These are phyloP conservation scores for Nepenthes gracilis DNA, from an alignment of 148 eudicot species.

Conservation along the genomic window DNA sequence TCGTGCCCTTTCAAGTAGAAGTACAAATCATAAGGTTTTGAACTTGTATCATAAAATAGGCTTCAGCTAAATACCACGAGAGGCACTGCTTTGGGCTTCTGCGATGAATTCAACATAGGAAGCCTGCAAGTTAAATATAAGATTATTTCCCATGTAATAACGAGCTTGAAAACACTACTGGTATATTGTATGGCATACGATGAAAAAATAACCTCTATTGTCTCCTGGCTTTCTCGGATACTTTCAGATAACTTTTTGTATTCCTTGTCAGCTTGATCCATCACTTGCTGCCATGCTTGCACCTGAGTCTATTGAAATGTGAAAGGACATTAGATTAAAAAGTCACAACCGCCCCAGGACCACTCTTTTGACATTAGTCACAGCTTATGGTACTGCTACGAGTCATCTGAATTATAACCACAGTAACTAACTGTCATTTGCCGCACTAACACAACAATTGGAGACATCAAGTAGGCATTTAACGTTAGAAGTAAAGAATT, in stretches of 20 bases:
- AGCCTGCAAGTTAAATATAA: slow-evolving; percentile 24
- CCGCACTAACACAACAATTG: too few species aligned
- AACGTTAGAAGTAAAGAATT: too few species aligned
- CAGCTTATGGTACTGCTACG: too few species aligned
- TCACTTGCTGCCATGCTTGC: slow-evolving; percentile 63
- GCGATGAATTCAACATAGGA: slow-evolving; percentile 49
- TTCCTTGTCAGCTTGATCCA: slow-evolving; percentile 68
- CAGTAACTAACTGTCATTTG: too few species aligned
- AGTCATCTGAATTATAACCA: too few species aligned
- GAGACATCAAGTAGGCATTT: too few species aligned
- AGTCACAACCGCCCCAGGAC: not conserved
- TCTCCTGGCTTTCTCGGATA: slow-evolving; percentile 55
- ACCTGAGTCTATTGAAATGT: slow-evolving; percentile 45
- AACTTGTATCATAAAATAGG: not conserved
- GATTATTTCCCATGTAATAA: not conserved
- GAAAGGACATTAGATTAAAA: not conserved
- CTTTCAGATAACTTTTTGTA: slow-evolving; percentile 55
- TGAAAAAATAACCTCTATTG: slow-evolving; percentile 46
- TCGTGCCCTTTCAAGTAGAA: not conserved
- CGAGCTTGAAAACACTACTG: not conserved
- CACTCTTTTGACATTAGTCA: not conserved
- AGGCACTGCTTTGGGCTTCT: slow-evolving; percentile 55
- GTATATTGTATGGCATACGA: not conserved
- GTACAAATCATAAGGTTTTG: not conserved
- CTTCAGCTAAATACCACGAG: slow-evolving; percentile 38